Evolutionary conservation across 192 early-diverging fungal genomes (phyloP).

Genomic region (Pilobolus umbonatus): DNA sequence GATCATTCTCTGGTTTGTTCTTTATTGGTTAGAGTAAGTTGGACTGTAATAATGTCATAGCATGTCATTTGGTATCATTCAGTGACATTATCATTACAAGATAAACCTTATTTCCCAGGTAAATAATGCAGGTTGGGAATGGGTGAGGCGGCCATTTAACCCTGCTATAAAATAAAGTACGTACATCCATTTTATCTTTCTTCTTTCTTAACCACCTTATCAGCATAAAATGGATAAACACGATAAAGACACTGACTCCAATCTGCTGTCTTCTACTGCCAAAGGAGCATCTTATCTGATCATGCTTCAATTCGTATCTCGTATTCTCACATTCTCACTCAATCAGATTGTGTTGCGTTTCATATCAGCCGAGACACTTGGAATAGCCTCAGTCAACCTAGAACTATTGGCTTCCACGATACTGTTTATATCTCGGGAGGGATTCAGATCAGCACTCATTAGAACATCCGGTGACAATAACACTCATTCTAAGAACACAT

Average conservation of each 20-base stretch:
- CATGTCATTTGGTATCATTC: no score
- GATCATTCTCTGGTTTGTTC: background rate
- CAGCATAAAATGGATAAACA: no score
- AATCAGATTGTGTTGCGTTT: conserved; percentile 75
- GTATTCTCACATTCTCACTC: conserved; percentile 74
- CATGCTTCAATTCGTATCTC: conserved; percentile 68
- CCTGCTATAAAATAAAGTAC: no score
- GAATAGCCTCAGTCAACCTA: conserved; percentile 75
- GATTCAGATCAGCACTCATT: conserved; percentile 67
- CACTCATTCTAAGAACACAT: background rate
- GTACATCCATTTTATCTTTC: no score
- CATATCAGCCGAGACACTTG: conserved; percentile 69
- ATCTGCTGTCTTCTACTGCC: conserved; percentile 54
- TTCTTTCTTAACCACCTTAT: no score
- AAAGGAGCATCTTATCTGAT: conserved; percentile 71
- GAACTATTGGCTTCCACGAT: conserved; percentile 88
- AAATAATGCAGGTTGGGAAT: no score
- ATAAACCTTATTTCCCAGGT: no score
- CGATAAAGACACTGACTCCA: no score
- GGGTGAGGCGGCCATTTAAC: no score
- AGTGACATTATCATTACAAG: no score
- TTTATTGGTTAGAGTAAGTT: background rate
- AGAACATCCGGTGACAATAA: conserved; percentile 38
- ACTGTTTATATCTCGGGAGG: conserved; percentile 86
- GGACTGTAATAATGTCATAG: no score